Evolutionary conservation across 768 basidiomycete species (phyloP).

Genomic region (Amanita subjunquillea): DNA sequence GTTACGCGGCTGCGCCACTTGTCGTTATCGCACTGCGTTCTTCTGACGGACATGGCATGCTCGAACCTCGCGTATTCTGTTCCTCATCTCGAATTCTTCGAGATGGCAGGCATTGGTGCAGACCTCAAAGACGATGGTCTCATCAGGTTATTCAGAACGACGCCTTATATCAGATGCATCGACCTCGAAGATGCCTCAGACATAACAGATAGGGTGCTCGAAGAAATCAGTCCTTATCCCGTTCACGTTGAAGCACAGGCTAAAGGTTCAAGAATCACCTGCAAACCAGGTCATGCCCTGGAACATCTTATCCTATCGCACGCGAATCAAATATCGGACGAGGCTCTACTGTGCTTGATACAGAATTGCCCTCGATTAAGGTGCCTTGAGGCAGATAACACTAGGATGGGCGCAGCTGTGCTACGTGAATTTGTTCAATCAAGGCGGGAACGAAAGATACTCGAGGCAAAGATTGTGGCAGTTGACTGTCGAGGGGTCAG

Average conservation of each 20-base stretch:
- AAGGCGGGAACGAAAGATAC: constrained; percentile 33
- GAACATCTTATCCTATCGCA: constrained; percentile 66
- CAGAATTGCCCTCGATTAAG: constrained; percentile 49
- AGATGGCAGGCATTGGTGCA: constrained; percentile 66
- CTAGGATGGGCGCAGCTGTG: constrained; percentile 51
- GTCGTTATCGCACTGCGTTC: constrained; percentile 55
- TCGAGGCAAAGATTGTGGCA: constrained; percentile 50
- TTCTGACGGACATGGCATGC: constrained; percentile 70
- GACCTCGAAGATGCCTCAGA: constrained; percentile 81
- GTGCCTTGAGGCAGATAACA: constrained; percentile 72
- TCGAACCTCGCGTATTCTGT: constrained; percentile 60
- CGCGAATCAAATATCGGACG: constrained; percentile 53
- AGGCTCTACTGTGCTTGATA: constrained; percentile 54
- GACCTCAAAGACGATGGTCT: constrained; percentile 69
- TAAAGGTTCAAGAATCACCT: constrained; percentile 11
- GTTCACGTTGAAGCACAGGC: not conserved
- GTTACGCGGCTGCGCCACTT: constrained; percentile 67
- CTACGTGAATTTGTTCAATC: constrained; percentile 60
- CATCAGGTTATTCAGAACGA: constrained; percentile 55
- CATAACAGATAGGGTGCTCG: constrained; percentile 65
- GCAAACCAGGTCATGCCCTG: constrained; percentile 53
- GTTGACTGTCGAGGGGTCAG: constrained; percentile 69
- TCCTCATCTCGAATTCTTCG: constrained; percentile 66
- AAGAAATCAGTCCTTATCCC: constrained; percentile 44
- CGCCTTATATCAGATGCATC: constrained; percentile 59